Conservation (phyloP, 2,329 filamentous ascomycete genomes). For the Xylaria sp. region DNA sequence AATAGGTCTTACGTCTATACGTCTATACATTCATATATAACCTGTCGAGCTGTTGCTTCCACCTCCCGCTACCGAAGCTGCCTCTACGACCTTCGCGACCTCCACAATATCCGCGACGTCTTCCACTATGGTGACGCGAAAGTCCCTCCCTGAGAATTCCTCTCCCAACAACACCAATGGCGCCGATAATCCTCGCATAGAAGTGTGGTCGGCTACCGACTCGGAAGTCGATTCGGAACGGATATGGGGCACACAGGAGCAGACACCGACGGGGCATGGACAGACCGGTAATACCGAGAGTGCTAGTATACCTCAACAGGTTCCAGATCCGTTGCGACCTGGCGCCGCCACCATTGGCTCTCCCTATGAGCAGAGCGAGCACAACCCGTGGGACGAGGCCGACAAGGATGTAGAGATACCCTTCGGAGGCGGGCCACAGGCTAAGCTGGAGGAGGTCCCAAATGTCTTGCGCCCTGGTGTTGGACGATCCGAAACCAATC, state of each 20-base stretch:
- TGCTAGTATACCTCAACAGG: conserved; percentile 42
- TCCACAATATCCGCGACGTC: not conserved
- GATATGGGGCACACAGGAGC: conserved; percentile 46
- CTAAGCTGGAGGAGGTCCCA: conserved; percentile 47
- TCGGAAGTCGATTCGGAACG: conserved; percentile 49
- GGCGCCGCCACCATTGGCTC: conserved; percentile 43
- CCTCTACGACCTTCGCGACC: conserved; percentile 3
- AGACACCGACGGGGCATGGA: conserved; percentile 17
- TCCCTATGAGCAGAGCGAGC: conserved; percentile 49
- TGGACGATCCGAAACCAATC: conserved; percentile 60
- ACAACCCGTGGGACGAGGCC: conserved; percentile 53
- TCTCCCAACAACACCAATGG: conserved; percentile 40
- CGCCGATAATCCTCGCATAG: conserved; percentile 47
- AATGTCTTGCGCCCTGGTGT: conserved; percentile 49
- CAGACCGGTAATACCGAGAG: conserved; percentile 28
- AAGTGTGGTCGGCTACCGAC: conserved; percentile 50
- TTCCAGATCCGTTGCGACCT: conserved; percentile 52
- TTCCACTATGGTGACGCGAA: conserved; percentile 57
- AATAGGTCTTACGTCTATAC: not conserved
- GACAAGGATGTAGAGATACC: conserved; percentile 27
- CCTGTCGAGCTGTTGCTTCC: not conserved
- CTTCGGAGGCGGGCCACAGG: conserved; percentile 30
- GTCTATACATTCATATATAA: not conserved
- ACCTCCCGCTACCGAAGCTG: not conserved
- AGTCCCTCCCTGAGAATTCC: conserved; percentile 49